Percentiles rank a stretch among this genome's conserved stretches.
Conservation (phyloP, 306 rosid species). For the Begonia loranthoides region DNA sequence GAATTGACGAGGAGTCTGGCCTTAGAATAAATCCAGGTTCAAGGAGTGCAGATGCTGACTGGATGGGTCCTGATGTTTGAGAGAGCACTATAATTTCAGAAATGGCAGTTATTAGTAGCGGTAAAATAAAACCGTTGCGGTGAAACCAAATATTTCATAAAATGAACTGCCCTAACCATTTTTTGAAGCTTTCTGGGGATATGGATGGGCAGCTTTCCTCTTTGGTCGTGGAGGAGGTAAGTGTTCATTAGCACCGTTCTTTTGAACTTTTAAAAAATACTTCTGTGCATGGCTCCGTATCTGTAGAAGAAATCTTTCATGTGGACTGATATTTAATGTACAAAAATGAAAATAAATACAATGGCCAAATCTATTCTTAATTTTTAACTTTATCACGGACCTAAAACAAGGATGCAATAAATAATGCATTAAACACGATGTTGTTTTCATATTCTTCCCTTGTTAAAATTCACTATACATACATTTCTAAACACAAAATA, state of each 20-base stretch:
- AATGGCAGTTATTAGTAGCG: too few species aligned
- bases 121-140: too few species aligned
- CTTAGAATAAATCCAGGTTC: constrained; percentile 45
- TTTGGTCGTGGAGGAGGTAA: constrained; percentile 98
- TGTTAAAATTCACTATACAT: too few species aligned
- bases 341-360: too few species aligned
- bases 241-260: constrained; percentile 82
- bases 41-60: constrained; percentile 47
- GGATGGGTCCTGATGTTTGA: constrained; percentile 51
- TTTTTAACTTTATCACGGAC: too few species aligned
- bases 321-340: too few species aligned
- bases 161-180: constrained; percentile 29
- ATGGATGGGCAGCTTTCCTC: constrained; percentile 91
- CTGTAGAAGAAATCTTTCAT: constrained; percentile 19
- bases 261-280: constrained; percentile 90
- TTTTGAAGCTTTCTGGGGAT: constrained; percentile 95
- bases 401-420: too few species aligned
- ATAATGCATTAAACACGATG: too few species aligned
- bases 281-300: constrained; percentile 98
- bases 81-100: constrained; percentile 28
- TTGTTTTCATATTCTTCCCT: too few species aligned
- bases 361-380: too few species aligned
- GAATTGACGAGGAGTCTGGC: constrained; percentile 49
- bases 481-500: too few species aligned
- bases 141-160: neutral